Base-by-base conservation (phyloP, 148 eudicot genomes). In the Fagopyrum esculentum region DNA sequence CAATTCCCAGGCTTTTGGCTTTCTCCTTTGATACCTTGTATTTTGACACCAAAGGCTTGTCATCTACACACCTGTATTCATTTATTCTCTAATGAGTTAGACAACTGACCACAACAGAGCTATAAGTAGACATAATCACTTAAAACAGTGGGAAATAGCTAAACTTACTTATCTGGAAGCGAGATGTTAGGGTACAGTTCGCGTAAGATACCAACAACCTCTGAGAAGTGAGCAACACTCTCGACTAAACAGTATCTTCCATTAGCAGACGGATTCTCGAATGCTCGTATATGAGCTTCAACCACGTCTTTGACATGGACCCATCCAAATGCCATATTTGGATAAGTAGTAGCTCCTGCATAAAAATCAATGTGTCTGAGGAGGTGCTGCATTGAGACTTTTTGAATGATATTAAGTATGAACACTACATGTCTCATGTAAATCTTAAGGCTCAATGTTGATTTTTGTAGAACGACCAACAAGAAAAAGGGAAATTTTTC, bases 241-340 rank as follows among this genome's bases (percentile, higher is more conserved):
- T 73, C 85, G 30, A 83, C 89, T 43, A 89, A 73, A 64, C 85
- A 81, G 57, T 87, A 89, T 75, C 93, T 83, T n/a, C 90, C 93
- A 70, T 51, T 77, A 8, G 93, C 90, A 3, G 85, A 83, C 75
- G 86, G 78, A 54, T 71, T 69, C 78, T 89, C 93, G 61, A 80
- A 87, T 66, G 93, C 93, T 74, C 13, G 74, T 40, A 89, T 70
- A 69, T 89, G 93, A 7, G 89, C 90, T 55, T 70, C 45, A 5
- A 83, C 88, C 10, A 87, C 86, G 81, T 89, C 90, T 70, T 85
- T 83, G 60, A 87, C 83, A 83, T 89, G 84, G 40, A 89, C 89
- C 77, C 69, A 82, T 40, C 73, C 54, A 47, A 75, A 72, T 9
- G 71, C 35, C 40, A 47, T 75, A 71, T 77, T 70, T 1, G 81